Evolutionary conservation across 805 yeast genomes (phyloP).

Genomic region (Saccharomyces paradoxus): DNA sequence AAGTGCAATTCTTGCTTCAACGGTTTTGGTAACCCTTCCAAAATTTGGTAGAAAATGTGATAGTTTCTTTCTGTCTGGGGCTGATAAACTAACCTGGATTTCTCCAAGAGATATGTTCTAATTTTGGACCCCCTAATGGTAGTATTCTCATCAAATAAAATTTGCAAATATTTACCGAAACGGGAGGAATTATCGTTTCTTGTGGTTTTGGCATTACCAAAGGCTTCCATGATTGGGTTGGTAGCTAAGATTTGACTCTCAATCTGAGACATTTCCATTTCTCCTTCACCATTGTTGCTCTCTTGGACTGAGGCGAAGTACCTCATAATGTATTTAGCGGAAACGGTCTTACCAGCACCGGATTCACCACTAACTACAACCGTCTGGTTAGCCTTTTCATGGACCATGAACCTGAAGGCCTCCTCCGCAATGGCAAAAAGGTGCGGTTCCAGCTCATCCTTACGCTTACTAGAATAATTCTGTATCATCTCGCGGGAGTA

Average conservation of each 20-base stretch:
- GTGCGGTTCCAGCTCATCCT: constrained; percentile 94
- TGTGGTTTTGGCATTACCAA: constrained; percentile 91
- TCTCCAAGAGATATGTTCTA: constrained; percentile 84
- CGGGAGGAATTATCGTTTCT: constrained; percentile 91
- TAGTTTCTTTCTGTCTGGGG: constrained; percentile 85
- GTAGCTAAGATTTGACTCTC: constrained; percentile 94
- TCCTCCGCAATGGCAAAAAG: constrained; percentile 96
- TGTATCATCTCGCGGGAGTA: constrained; percentile 88
- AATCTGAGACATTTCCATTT: constrained; percentile 70
- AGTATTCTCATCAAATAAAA: constrained; percentile 66
- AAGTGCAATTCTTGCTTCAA: constrained; percentile 54
- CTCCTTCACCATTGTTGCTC: constrained; percentile 27
- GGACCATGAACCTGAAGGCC: constrained; percentile 90
- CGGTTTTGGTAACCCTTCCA: constrained; percentile 56
- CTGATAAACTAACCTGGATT: constrained; percentile 90
- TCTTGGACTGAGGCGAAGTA: constrained; percentile 91
- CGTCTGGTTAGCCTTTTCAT: constrained; percentile 79
- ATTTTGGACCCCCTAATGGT: constrained; percentile 90
- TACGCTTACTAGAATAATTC: constrained; percentile 74
- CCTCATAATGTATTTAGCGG: constrained; percentile 96
- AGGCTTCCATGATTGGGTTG: constrained; percentile 84
- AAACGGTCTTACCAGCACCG: constrained; percentile 97
- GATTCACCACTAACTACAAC: constrained; percentile 96
- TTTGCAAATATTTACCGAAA: constrained; percentile 90
- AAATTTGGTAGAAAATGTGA: constrained; percentile 86